Conservation (phyloP, 2,329 filamentous ascomycete species). For the Mariannaea sp. region DNA sequence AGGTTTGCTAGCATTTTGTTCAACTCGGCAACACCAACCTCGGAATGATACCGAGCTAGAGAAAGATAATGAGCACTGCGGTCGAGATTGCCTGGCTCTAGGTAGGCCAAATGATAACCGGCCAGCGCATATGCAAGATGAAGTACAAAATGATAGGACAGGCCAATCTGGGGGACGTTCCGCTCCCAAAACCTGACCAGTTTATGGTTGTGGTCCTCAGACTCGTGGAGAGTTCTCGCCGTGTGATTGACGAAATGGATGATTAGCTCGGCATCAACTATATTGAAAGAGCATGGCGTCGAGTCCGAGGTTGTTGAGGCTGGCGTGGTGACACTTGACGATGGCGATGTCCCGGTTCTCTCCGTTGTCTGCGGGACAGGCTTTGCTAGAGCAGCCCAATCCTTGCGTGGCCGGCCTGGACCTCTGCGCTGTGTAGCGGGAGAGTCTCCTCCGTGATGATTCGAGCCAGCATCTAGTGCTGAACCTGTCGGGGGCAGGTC, state of each 20-base stretch:
- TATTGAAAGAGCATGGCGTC: slow-evolving; percentile 31
- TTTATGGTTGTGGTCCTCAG: slow-evolving; percentile 22
- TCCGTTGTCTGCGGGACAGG: slow-evolving; percentile 26
- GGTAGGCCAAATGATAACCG: slow-evolving; percentile 35
- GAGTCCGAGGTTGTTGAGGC: slow-evolving; percentile 30
- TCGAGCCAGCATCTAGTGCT: slow-evolving; percentile 19
- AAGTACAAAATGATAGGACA: slow-evolving; percentile 38
- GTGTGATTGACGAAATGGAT: slow-evolving; percentile 38
- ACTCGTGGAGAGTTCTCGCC: slow-evolving; percentile 31
- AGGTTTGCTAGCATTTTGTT: slow-evolving; percentile 32
- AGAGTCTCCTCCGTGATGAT: slow-evolving; percentile 25
- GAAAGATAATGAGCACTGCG: slow-evolving; percentile 24
- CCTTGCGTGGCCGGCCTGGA: slow-evolving; percentile 39
- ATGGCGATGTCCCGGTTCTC: slow-evolving; percentile 32
- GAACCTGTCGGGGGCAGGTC: slow-evolving; percentile 26
- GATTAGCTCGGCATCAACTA: slow-evolving; percentile 39
- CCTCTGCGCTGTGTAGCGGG: slow-evolving; percentile 33
- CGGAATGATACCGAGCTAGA: slow-evolving; percentile 35
- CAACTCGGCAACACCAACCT: slow-evolving; percentile 36
- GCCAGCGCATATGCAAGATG: slow-evolving; percentile 38
- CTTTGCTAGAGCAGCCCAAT: slow-evolving; percentile 37
- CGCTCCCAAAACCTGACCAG: slow-evolving; percentile 37
- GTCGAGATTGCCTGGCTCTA: slow-evolving; percentile 28
- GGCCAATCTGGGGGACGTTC: slow-evolving; percentile 38
- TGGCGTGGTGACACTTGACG: slow-evolving; percentile 30